These are phyloP conservation scores for Sechiopsis laciniata DNA, from an alignment of 306 rosid genomes.

Conservation along the genomic window DNA sequence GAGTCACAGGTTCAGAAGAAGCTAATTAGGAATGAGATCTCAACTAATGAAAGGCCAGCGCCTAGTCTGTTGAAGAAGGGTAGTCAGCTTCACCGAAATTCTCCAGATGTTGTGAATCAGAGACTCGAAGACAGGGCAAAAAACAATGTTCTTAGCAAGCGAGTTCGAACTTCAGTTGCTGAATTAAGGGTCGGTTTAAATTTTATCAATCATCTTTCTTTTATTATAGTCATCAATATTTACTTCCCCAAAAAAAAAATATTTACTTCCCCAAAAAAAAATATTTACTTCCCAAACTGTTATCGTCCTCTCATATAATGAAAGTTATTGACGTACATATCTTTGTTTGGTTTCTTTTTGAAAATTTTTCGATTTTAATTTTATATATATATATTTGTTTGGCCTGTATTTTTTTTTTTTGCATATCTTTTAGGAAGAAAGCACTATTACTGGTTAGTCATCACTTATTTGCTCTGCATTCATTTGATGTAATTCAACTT, in stretches of 20 bases:
- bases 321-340: neutral
- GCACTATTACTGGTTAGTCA: neutral
- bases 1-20: conserved; percentile 59
- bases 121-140: conserved; percentile 53
- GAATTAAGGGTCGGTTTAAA: conserved; percentile 54
- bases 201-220: conserved; percentile 11
- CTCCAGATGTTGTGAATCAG: conserved; percentile 50
- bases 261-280: too few relatives aligned
- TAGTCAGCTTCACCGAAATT: conserved; percentile 40
- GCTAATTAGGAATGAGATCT: conserved; percentile 54
- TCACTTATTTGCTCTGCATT: conserved; percentile 7
- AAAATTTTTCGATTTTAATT: neutral
- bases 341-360: neutral
- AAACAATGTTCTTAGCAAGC: conserved; percentile 51
- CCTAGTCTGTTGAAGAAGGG: conserved; percentile 50
- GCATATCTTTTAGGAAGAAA: neutral
- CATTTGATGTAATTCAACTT: conserved; percentile 9
- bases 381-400: neutral
- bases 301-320: neutral
- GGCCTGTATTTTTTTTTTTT: neutral
- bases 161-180: conserved; percentile 55
- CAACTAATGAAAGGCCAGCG: conserved; percentile 50
- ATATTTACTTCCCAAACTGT: neutral
- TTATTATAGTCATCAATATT: neutral
- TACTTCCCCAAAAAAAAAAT: too few relatives aligned